Evolutionary conservation across 179 eudicot genomes (phyloP).

Genomic region (Patellifolia procumbens): DNA sequence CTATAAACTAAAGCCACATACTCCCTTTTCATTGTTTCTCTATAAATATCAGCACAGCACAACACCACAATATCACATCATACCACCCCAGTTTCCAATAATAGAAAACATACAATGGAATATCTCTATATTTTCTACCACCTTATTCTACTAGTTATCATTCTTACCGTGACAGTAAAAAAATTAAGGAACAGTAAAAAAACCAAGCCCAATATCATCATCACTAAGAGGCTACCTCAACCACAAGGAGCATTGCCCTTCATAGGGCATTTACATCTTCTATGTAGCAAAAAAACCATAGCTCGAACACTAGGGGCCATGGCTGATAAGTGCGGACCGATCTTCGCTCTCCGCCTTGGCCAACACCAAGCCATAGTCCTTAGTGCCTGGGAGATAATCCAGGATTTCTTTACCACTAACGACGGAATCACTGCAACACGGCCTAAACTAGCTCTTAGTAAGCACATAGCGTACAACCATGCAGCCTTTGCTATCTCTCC

Average conservation of each 20-base stretch:
- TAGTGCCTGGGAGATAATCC: constrained; percentile 32
- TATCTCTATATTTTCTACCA: too few species aligned
- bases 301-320: constrained; percentile 42
- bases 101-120: too few species aligned
- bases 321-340: constrained; percentile 40
- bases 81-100: too few species aligned
- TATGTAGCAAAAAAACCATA: constrained; percentile 28
- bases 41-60: too few species aligned
- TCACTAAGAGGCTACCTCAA: constrained; percentile 25
- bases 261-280: constrained; percentile 46
- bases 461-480: constrained; percentile 29
- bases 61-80: too few species aligned
- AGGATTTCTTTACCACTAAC: constrained; percentile 34
- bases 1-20: too few species aligned
- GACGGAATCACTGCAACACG: constrained; percentile 34
- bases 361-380: constrained; percentile 30
- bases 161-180: too few species aligned
- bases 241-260: constrained; percentile 44
- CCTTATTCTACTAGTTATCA: not conserved
- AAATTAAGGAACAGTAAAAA: not conserved
- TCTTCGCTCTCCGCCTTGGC: constrained; percentile 36
- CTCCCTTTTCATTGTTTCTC: too few species aligned
- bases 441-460: constrained; percentile 31
- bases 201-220: not conserved
- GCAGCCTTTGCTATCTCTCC: constrained; percentile 32